Base-by-base conservation (phyloP, 345 rosid species). In the Limnanthes douglasii region DNA sequence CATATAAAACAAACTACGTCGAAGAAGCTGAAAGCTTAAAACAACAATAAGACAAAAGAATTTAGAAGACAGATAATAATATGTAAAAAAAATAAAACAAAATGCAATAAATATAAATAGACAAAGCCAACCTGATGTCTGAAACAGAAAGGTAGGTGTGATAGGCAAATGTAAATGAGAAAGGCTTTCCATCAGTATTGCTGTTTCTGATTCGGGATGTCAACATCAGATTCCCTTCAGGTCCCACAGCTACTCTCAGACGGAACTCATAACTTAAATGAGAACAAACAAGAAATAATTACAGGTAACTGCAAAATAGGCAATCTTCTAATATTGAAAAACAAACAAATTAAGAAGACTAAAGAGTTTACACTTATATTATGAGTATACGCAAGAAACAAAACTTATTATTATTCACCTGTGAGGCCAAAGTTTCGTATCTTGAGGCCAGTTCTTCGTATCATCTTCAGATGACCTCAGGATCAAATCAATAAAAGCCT, bases 91-190 rank as follows among this genome's bases (percentile, higher is more conserved):
- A n/a, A 23, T 34, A 15, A 24, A 31, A 37, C 19, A 37, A 52
- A 25, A 18, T 31, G 12, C 28, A 26, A 16, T 8, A 13, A 18
- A 26, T 10, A 11, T 35, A 23, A 51, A 15, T 34, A 51, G 43
- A 45, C 33, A 15, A 50, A 24, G 46, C 48, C 43, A 51, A 88
- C 97, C 90, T 83, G 71, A 83, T 73, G 53, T 88, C 95, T n/a
- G 97, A 83, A 46, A 88, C 90, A 41, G 76, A 70, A 57, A 88
- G 79, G 59, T 88, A 88, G 40, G 93, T 79, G 58, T 88, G 95
- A 59, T 88, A 88, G 11, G 97, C 93, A 61, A 83, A 88, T 22
- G 97, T 79, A 68, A 83, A 88, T 1, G 95, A 30, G 54, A 88
- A 83, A 5, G 78, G 83, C 61, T 76, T 88, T 41, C 86, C 86